phyloP scores from a whole-genome alignment of 129 eudicot genomes.

The Centrapalus pauciflorus region DNA sequence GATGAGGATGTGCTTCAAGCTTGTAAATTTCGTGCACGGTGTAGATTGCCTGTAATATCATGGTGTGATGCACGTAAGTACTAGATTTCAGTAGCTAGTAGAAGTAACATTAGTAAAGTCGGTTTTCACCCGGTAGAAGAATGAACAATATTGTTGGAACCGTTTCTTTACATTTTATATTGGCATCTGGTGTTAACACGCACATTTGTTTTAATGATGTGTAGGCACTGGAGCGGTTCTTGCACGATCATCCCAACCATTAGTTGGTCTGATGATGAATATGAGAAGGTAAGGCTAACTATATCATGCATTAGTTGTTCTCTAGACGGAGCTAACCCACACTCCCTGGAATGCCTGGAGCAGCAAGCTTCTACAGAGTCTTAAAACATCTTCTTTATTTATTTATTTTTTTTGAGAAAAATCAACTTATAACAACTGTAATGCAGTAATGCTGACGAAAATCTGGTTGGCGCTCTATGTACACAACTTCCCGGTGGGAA shows the following conservation, averaged over 20 bases:
- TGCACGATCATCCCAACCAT: slow-evolving; percentile 96
- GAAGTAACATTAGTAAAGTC: neutral
- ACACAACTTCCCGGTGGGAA: slow-evolving; percentile 52
- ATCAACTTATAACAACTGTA: neutral
- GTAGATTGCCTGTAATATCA: slow-evolving; percentile 83
- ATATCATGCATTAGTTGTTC: neutral
- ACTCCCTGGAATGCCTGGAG: neutral
- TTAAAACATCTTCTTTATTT: neutral
- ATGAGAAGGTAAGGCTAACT: slow-evolving; percentile 77
- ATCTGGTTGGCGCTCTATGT: slow-evolving; percentile 90
- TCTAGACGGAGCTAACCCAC: neutral
- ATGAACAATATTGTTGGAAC: neutral
- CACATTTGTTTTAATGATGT: slow-evolving; percentile 11
- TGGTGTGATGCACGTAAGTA: slow-evolving; percentile 81
- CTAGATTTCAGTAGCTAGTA: neutral
- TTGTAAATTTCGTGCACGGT: slow-evolving; percentile 90
- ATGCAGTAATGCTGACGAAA: slow-evolving; percentile 94
- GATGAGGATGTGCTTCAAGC: slow-evolving; percentile 92
- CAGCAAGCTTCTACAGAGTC: slow-evolving; percentile 1
- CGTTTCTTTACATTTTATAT: slow-evolving; percentile 7
- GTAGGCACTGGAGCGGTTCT: slow-evolving; percentile 89
- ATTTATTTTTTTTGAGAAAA: slow-evolving; percentile 3
- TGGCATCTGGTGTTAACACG: neutral
- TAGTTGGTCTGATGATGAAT: slow-evolving; percentile 99
- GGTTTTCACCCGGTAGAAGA: neutral